Evolutionary conservation across 768 basidiomycete species (phyloP), one percentile per base, ranked within the genome.

Genomic region (Suillus fuscotomentosus): DNA sequence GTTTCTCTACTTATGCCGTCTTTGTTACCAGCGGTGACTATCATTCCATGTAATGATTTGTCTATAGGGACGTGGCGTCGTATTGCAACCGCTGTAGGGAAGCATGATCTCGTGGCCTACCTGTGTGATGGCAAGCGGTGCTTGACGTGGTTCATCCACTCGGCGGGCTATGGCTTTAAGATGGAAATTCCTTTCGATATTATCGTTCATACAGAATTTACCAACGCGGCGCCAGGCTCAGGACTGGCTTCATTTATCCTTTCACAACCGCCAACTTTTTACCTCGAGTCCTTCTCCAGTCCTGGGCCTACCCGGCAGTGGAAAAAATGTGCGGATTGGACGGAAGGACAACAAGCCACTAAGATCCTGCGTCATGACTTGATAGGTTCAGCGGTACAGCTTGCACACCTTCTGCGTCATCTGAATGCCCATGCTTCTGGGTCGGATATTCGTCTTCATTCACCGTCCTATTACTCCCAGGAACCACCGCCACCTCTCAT

Each of bases 61-160:
- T 84, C 86, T 9, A 85, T 95, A 66, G 93, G 93, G 43, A 83
- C 82, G 10, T 95, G 92, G 92, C 84, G 88, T 59, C 88, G 93
- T 50, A 86, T 92, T 47, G 84, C 86, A 2, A 84, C 86, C 45
- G 74, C 80, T 27, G 70, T 78, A 5, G 78, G 76, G 66, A 84
- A 83, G 61, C 82, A 88, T 67, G 91, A 92, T 74, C 81, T 94
- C 10, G 81, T 94, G 41, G 89, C 90, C 2, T 94, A 93, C 74
- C 79, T 90, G 14, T 92, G 84, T 73, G 88, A 92, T 27, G 66
- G 73, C 48, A 89, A 85, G 68, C 86, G 83, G 48, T 87, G 83
- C 70, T 77, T 94, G 36, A 85, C 84, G 5, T 94, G 93, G 93
- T 94, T 88, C 74, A 88, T 94, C 62, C 85, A 87, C 48, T 89